phyloP scores from a whole-genome alignment of 1,284 basidiomycete genomes.

The Cystobasidium slooffiae region DNA sequence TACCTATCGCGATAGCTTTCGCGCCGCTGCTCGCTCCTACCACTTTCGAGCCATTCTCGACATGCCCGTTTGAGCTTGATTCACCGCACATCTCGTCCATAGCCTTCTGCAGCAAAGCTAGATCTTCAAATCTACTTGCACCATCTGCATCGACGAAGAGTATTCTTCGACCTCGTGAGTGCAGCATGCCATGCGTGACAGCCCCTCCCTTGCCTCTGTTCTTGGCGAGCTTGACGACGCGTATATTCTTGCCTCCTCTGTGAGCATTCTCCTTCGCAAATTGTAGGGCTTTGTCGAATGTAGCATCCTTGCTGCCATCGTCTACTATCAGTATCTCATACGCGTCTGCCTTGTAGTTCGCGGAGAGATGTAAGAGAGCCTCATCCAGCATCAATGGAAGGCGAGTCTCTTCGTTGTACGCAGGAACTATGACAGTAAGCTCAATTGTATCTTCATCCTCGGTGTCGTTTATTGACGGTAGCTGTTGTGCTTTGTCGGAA shows the following conservation, averaged over 20 bases:
- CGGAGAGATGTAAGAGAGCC: slow-evolving; percentile 63
- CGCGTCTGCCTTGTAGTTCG: slow-evolving; percentile 60
- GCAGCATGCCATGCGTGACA: slow-evolving; percentile 75
- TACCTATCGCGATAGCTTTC: slow-evolving; percentile 70
- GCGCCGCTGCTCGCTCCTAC: slow-evolving; percentile 38
- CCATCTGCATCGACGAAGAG: slow-evolving; percentile 94
- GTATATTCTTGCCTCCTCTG: slow-evolving; percentile 59
- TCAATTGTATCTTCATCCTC: slow-evolving; percentile 48
- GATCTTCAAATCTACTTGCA: slow-evolving; percentile 80
- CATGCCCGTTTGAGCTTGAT: not conserved
- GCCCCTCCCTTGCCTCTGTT: slow-evolving; percentile 92
- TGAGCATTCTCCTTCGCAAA: slow-evolving; percentile 65
- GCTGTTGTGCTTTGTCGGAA: slow-evolving; percentile 10
- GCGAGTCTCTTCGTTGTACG: slow-evolving; percentile 82
- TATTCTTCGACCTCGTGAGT: slow-evolving; percentile 74
- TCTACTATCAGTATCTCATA: slow-evolving; percentile 86
- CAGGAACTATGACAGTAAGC: slow-evolving; percentile 81
- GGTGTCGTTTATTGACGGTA: slow-evolving; percentile 10
- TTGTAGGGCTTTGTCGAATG: slow-evolving; percentile 68
- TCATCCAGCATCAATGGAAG: slow-evolving; percentile 79
- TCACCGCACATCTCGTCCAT: slow-evolving; percentile 66
- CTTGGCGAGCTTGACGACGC: slow-evolving; percentile 74
- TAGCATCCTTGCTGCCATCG: slow-evolving; percentile 82
- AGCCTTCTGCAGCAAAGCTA: slow-evolving; percentile 71
- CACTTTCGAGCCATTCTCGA: slow-evolving; percentile 67